Evolutionary conservation across 225 moss, liverwort and hornwort genomes (phyloP).

Genomic region (Sphagnum tenellum): DNA sequence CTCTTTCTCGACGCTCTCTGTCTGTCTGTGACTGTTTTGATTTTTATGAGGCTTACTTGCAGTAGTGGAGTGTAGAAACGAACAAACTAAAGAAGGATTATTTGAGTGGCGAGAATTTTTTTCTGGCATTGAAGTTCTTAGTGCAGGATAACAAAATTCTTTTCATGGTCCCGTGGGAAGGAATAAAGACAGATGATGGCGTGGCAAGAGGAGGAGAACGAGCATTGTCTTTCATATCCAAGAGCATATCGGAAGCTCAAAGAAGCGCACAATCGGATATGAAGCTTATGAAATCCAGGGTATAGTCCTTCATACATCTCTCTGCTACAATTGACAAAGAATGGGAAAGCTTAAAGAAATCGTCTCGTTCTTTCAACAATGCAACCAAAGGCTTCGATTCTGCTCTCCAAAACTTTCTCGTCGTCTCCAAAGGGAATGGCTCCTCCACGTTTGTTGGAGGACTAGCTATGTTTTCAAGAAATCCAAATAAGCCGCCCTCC

Average conservation of each 20-base stretch:
- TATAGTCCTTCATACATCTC: constrained; percentile 30
- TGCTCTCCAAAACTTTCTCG: not conserved
- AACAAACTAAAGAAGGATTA: no score
- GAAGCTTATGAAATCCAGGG: constrained; percentile 26
- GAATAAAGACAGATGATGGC: constrained; percentile 8
- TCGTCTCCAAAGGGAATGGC: constrained; percentile 24
- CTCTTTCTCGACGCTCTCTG: no score
- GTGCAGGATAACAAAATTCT: no score
- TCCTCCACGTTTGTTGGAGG: not conserved
- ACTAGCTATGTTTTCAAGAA: no score
- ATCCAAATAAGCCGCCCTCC: no score
- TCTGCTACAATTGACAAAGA: constrained; percentile 22
- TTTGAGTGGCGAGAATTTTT: no score
- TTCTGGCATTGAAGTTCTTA: no score
- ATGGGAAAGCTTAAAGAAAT: constrained; percentile 23
- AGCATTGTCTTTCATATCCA: constrained; percentile 43
- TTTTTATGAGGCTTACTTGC: no score
- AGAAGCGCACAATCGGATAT: constrained; percentile 36
- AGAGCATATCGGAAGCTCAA: constrained; percentile 34
- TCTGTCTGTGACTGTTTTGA: no score
- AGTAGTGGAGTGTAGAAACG: no score
- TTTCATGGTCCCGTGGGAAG: constrained; percentile 32
- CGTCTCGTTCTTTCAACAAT: constrained; percentile 12
- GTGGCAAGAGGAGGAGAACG: constrained; percentile 26
- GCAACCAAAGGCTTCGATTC: not conserved